Evolutionary conservation across 306 rosid genomes (phyloP).

Genomic region (Benincasa hispida): DNA sequence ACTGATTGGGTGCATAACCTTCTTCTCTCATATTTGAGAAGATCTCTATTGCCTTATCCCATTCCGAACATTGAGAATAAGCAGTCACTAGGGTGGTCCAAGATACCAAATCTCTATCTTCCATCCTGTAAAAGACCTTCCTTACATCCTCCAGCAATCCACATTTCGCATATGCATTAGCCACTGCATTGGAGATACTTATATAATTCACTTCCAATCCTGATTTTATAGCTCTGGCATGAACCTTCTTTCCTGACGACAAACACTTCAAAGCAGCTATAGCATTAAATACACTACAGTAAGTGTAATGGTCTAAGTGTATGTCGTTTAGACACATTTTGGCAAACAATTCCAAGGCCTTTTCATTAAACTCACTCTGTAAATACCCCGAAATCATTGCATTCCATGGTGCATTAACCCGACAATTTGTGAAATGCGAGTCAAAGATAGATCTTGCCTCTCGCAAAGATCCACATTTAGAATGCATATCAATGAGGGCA

Average conservation of each 20-base stretch:
- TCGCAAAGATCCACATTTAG: slow-evolving; percentile 39
- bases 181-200: slow-evolving; percentile 48
- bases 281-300: slow-evolving; percentile 52
- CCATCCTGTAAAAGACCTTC: slow-evolving; percentile 37
- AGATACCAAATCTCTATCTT: slow-evolving; percentile 62
- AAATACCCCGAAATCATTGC: slow-evolving; percentile 67
- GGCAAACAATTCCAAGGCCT: slow-evolving; percentile 44
- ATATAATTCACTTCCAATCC: slow-evolving; percentile 22
- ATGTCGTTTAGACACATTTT: slow-evolving; percentile 36
- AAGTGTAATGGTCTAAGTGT: slow-evolving; percentile 41
- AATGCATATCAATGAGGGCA: slow-evolving; percentile 58
- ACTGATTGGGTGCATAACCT: slow-evolving; percentile 48
- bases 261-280: slow-evolving; percentile 36
- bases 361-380: slow-evolving; percentile 31
- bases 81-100: slow-evolving; percentile 66
- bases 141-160: slow-evolving; percentile 42
- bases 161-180: slow-evolving; percentile 52
- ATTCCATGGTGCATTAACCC: slow-evolving; percentile 56
- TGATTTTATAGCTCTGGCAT: slow-evolving; percentile 37
- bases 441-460: slow-evolving; percentile 40
- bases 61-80: slow-evolving; percentile 46
- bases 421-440: slow-evolving; percentile 22
- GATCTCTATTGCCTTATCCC: slow-evolving; percentile 45
- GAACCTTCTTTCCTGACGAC: slow-evolving; percentile 26
- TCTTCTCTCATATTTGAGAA: slow-evolving; percentile 47